These are phyloP conservation scores for Beta lomatogona DNA, from an alignment of 179 eudicot genomes.

Conservation along the genomic window DNA sequence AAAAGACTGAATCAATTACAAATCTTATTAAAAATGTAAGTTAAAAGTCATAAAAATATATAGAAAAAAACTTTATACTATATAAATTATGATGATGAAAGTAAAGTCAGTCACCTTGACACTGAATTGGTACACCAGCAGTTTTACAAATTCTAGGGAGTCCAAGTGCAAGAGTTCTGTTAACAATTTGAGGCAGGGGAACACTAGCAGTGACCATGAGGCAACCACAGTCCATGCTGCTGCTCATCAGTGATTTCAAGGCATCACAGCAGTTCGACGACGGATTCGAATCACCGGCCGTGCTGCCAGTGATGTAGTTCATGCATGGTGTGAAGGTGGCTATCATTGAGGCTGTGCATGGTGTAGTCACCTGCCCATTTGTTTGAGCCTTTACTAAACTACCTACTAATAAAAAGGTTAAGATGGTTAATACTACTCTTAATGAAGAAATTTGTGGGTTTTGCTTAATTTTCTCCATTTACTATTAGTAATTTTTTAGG, in stretches of 20 bases:
- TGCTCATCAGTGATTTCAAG: constrained; percentile 43
- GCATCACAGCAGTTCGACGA: constrained; percentile 57
- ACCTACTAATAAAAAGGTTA: background rate
- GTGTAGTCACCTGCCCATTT: constrained; percentile 39
- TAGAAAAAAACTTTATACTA: background rate
- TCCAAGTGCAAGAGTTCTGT: constrained; percentile 52
- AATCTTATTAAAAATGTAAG: no score
- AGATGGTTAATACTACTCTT: constrained; percentile 11
- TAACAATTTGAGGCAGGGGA: constrained; percentile 50
- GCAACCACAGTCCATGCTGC: constrained; percentile 68
- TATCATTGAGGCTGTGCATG: constrained; percentile 68
- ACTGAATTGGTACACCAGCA: constrained; percentile 57
- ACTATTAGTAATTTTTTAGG: background rate
- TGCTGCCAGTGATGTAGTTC: constrained; percentile 60
- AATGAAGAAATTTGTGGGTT: constrained; percentile 14
- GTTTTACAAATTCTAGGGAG: constrained; percentile 63
- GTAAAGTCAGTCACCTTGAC: constrained; percentile 47
- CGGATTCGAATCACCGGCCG: constrained; percentile 47
- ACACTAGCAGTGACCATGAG: constrained; percentile 51
- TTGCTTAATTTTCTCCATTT: constrained; percentile 23
- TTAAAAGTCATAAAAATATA: no score
- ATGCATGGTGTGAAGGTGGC: constrained; percentile 63
- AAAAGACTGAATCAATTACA: background rate
- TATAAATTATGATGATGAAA: background rate
- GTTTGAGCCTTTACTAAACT: constrained; percentile 31